These are phyloP conservation scores for Ziziphus jujuba DNA, from an alignment of 306 rosid genomes.

Conservation along the genomic window DNA sequence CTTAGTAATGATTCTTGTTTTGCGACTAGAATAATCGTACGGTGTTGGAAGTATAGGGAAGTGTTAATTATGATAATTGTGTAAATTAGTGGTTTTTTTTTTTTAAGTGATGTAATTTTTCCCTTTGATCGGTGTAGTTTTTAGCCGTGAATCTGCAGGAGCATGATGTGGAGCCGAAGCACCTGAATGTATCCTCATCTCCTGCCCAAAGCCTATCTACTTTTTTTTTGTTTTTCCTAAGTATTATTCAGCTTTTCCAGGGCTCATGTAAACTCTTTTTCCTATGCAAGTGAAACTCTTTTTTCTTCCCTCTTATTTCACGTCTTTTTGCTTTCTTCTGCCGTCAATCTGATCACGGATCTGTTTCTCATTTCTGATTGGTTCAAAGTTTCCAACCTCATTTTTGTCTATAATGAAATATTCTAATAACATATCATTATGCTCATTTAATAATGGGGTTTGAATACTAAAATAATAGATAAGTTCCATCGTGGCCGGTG, in stretches of 20 bases:
- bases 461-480: too few relatives aligned
- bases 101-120: constrained; percentile 14
- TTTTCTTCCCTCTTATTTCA: not conserved
- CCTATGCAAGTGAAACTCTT: not conserved
- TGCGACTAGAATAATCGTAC: constrained; percentile 22
- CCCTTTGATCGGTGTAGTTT: constrained; percentile 11
- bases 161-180: constrained; percentile 11
- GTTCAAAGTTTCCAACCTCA: constrained; percentile 3
- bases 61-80: not conserved
- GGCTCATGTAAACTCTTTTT: constrained; percentile 29
- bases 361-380: constrained; percentile 50
- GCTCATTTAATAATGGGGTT: too few relatives aligned
- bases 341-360: constrained; percentile 34
- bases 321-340: not conserved
- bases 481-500: too few relatives aligned
- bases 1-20: constrained; percentile 5
- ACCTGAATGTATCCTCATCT: constrained; percentile 6
- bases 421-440: not conserved
- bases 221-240: not conserved
- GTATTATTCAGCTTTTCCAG: constrained; percentile 3
- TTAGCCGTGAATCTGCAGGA: constrained; percentile 22
- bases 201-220: constrained; percentile 17
- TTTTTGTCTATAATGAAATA: not conserved
- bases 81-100: not conserved
- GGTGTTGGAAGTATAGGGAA: not conserved